These are phyloP conservation scores for Xylaria acuta DNA, from an alignment of 495 filamentous ascomycete genomes.

Conservation along the genomic window DNA sequence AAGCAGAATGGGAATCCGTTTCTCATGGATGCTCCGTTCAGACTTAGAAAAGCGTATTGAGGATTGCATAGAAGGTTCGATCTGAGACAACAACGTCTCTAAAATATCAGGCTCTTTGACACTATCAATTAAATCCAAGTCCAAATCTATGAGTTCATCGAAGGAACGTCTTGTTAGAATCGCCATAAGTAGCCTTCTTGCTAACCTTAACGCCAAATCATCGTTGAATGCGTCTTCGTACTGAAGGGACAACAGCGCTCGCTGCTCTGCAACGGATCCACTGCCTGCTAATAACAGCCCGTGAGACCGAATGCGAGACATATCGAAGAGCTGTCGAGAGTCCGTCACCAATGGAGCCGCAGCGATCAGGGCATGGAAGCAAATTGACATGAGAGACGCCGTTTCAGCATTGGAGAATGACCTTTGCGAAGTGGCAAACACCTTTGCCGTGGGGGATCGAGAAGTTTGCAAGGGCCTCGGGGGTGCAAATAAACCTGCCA, in stretches of 20 bases:
- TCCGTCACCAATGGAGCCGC: constrained; percentile 56
- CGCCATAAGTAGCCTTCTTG: constrained; percentile 56
- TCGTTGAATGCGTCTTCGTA: constrained; percentile 64
- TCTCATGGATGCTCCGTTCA: constrained; percentile 56
- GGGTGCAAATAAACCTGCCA: constrained; percentile 70
- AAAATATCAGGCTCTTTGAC: constrained; percentile 50
- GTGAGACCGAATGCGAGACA: constrained; percentile 60
- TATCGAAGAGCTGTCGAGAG: constrained; percentile 51
- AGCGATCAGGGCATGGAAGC: constrained; percentile 59
- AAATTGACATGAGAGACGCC: constrained; percentile 58
- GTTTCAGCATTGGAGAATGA: constrained; percentile 52
- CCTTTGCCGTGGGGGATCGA: constrained; percentile 48
- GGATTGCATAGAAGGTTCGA: constrained; percentile 51
- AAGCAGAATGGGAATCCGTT: constrained; percentile 61
- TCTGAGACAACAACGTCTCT: constrained; percentile 53
- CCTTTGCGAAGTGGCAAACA: constrained; percentile 45
- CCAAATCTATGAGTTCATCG: constrained; percentile 48
- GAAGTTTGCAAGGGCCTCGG: constrained; percentile 60
- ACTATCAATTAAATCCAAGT: constrained; percentile 35
- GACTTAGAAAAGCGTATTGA: constrained; percentile 53
- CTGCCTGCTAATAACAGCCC: constrained; percentile 47
- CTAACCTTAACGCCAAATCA: constrained; percentile 57
- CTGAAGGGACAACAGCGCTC: constrained; percentile 54
- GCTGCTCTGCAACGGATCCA: constrained; percentile 45
- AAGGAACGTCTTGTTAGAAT: constrained; percentile 56